Evolutionary conservation across 768 basidiomycete species (phyloP), one percentile per base, ranked within the genome.

Genomic region (Cystobasidium ongulense): DNA sequence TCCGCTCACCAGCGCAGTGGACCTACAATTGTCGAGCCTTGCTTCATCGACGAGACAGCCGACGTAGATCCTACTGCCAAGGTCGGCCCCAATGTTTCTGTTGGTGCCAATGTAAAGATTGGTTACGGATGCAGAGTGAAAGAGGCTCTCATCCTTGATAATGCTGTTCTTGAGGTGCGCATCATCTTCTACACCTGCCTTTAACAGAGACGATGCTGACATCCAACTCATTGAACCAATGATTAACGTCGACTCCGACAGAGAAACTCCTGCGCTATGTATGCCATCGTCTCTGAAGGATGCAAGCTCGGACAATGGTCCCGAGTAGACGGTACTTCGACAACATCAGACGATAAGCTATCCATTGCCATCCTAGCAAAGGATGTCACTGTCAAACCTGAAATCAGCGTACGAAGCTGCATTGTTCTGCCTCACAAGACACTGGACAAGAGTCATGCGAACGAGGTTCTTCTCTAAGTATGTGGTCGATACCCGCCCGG

Each of bases 371-470:
- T 84, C 43, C 78, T 84, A 52, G 83, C 82, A 46, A 81, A 82
- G 74, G 82, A 84, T 61, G 83, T 84, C 15, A 76, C 78, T 0
- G 81, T 84, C n/a, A 78, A 81, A 1, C 78, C 80, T 27, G 83
- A 83, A 72, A 81, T 82, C 11, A 79, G 80, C 66, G 81, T 84
- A 35, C 77, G 83, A 36, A 74, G 81, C 66, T 83, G 82, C 76
- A 83, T 83, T 72, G 83, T 84, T 23, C 77, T 84, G 2, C 83
- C 83, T 2, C 79, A 81, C 76, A 84, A 84, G 81, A 77, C 80
- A 2, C 78, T 84, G 5, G 71, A 71, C 31, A 80, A 77, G 65
- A 81, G 77, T 62, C 80, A 80, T 23, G 78, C 80, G 57, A 81
- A 82, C 75, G 81, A 83, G 75, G 83, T 84, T 21, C 75, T 84